Conservation (phyloP, 2,329 filamentous ascomycete genomes). For the Epichloe hybrida region DNA sequence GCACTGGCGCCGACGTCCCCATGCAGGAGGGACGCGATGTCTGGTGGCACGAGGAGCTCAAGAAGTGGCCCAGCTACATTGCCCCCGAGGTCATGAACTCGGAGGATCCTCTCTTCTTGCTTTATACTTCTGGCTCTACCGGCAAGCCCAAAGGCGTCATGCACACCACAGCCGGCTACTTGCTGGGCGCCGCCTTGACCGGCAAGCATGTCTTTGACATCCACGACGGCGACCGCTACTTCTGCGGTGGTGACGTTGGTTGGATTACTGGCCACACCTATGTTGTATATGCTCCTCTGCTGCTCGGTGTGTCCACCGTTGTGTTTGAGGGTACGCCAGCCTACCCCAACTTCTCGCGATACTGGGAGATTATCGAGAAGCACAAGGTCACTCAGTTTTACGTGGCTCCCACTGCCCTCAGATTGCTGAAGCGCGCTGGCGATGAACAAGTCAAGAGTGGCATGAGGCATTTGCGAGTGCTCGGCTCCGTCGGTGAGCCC, state of each 20-base stretch:
- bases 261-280: conserved; percentile 99
- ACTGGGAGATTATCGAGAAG: conserved; percentile 97
- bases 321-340: conserved; percentile 97
- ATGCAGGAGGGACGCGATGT: conserved; percentile 79
- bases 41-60: conserved; percentile 98
- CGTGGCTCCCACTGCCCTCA: conserved; percentile 85
- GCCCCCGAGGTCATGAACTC: conserved; percentile 74
- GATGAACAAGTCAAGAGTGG: conserved; percentile 81
- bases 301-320: conserved; percentile 86
- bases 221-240: conserved; percentile 84
- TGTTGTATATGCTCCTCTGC: conserved; percentile 87
- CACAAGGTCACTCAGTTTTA: conserved; percentile 97
- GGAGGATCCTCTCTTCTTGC: conserved; percentile 91
- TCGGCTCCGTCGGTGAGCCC: conserved; percentile 92
- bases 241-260: conserved; percentile 95
- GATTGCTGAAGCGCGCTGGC: conserved; percentile 87
- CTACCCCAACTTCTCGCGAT: conserved; percentile 94
- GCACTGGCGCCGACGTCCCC: conserved; percentile 84
- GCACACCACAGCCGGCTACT: conserved; percentile 92
- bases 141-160: conserved; percentile 98
- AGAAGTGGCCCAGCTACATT: conserved; percentile 91
- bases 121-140: conserved; percentile 96
- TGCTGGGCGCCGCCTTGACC: conserved; percentile 84
- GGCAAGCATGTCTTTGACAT: conserved; percentile 99
- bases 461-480: conserved; percentile 78